A percentile compares a stretch with the other conserved stretches of the same genome.
Evolutionary conservation across 805 yeast genomes (phyloP).

Genomic region (Starmerella gropengiesseri): DNA sequence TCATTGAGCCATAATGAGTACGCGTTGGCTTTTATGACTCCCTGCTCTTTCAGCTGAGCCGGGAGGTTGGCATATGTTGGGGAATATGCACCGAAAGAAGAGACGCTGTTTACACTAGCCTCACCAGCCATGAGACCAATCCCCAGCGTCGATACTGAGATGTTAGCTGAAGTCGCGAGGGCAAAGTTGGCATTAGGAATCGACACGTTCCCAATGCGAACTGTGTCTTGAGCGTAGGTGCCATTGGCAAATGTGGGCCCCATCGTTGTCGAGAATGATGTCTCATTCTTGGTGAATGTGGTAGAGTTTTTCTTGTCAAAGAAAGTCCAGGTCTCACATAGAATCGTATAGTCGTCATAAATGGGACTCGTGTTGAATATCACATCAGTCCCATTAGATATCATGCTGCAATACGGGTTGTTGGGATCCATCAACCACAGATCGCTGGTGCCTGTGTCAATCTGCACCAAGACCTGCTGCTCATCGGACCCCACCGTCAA

Average conservation of each 20-base stretch:
- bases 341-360: no score
- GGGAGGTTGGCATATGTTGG: conserved; percentile 53
- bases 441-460: conserved; percentile 69
- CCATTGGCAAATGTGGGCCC: conserved; percentile 44
- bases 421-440: conserved; percentile 40
- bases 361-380: conserved; percentile 22
- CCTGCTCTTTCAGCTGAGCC: conserved; percentile 40
- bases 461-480: no score
- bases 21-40: conserved; percentile 34
- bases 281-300: conserved; percentile 19
- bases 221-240: conserved; percentile 38
- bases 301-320: conserved; percentile 28
- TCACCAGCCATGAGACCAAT: conserved; percentile 30
- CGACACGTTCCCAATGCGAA: conserved; percentile 40
- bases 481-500: no score
- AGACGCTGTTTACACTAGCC: conserved; percentile 14
- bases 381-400: no score
- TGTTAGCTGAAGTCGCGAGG: conserved; percentile 54
- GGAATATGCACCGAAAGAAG: no score
- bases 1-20: conserved; percentile 39
- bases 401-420: conserved; percentile 16
- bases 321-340: conserved; percentile 20
- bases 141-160: conserved; percentile 44
- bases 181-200: conserved; percentile 55
- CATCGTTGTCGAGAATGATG: conserved; percentile 25